Percentiles rank a stretch among this genome's conserved stretches.
These are phyloP conservation scores for Aspergillus quadricinctus DNA, from an alignment of 2,329 filamentous ascomycete species.

Conservation along the genomic window DNA sequence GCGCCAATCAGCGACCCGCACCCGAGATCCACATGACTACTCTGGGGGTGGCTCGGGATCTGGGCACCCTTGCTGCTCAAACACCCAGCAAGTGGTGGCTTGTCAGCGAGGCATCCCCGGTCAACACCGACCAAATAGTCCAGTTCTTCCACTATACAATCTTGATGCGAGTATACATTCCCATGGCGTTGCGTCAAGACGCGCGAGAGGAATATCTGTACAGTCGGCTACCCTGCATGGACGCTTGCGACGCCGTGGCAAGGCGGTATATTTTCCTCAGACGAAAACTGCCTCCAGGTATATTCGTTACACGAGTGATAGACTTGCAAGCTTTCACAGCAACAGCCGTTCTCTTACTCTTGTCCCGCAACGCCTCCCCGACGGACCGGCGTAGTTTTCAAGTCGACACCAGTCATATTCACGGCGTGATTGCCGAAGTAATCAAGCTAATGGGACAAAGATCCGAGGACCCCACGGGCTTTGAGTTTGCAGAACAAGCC, in stretches of 20 bases:
- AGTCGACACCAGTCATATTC: conserved; percentile 7
- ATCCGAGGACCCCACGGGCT: conserved; percentile 4
- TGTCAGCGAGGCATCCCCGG: not conserved
- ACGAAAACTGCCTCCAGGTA: conserved; percentile 8
- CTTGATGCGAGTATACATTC: conserved; percentile 13
- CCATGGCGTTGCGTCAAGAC: conserved; percentile 10
- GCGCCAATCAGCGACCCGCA: not conserved
- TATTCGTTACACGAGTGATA: conserved; percentile 11
- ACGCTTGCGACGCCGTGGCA: conserved; percentile 12
- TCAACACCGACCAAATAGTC: conserved; percentile 11
- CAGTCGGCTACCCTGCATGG: conserved; percentile 14
- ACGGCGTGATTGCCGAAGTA: conserved; percentile 3
- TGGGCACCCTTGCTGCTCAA: conserved; percentile 8
- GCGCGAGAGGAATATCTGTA: conserved; percentile 9
- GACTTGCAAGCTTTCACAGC: conserved; percentile 16
- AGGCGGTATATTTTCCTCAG: conserved; percentile 9
- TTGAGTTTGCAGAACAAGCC: conserved; percentile 7
- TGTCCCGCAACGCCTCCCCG: conserved; percentile 6
- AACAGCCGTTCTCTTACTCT: conserved; percentile 10
- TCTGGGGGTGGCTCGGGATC: conserved; percentile 9
- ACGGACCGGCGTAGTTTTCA: conserved; percentile 4
- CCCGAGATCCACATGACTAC: conserved; percentile 6
- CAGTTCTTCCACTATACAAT: conserved; percentile 13
- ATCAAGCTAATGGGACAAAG: conserved; percentile 8
- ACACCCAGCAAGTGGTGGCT: conserved; percentile 12